Evolutionary conservation across 768 basidiomycete genomes (phyloP).

Genomic region (Suillus tomentosus): DNA sequence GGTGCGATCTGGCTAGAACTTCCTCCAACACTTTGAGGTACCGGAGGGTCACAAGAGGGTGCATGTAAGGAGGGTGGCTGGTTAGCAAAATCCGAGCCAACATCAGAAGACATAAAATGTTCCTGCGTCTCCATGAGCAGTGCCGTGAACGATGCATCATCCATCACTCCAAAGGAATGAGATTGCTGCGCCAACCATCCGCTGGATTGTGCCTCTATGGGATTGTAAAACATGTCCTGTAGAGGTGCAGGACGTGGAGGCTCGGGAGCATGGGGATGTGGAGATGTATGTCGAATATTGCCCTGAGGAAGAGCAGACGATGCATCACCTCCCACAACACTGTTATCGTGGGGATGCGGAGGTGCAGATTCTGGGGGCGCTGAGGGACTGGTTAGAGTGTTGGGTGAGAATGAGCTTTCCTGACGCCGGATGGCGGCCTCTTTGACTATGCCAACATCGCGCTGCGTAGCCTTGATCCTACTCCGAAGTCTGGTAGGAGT

Average conservation of each 20-base stretch:
- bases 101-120: neutral
- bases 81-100: neutral
- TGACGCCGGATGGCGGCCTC: neutral
- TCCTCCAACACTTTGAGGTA: neutral
- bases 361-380: too few relatives aligned
- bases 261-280: neutral
- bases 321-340: neutral
- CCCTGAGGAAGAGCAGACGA: neutral
- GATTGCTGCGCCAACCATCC: neutral
- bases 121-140: neutral
- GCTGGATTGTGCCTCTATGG: neutral
- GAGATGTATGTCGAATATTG: neutral
- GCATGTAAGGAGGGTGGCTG: neutral
- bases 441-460: neutral
- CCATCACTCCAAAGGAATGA: neutral
- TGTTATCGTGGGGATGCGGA: neutral
- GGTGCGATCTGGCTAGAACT: neutral
- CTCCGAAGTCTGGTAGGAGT: constrained; percentile 3
- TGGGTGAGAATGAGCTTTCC: too few relatives aligned
- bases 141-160: neutral
- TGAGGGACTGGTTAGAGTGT: too few relatives aligned
- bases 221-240: constrained; percentile 1
- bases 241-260: neutral
- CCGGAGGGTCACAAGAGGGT: neutral
- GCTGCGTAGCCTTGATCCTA: neutral